These are phyloP conservation scores for Epichloe uncinata DNA, from an alignment of 2,329 filamentous ascomycete genomes.

Conservation along the genomic window DNA sequence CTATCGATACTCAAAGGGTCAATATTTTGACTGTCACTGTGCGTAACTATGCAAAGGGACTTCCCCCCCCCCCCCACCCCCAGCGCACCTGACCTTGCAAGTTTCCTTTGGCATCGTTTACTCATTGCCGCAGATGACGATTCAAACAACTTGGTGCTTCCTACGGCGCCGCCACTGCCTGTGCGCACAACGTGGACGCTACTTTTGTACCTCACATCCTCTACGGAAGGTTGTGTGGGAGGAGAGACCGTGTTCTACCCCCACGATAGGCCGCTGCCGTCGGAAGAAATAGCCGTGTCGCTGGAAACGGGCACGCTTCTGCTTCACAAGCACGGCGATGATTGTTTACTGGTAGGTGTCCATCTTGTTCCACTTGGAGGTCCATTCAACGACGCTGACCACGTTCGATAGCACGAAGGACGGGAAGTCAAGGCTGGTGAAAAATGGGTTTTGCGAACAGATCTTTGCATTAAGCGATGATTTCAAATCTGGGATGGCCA, in stretches of 20 bases:
- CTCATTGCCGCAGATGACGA: slow-evolving; percentile 60
- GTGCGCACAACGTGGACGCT: slow-evolving; percentile 74
- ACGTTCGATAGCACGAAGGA: slow-evolving; percentile 54
- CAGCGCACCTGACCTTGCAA: neutral
- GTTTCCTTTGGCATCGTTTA: neutral
- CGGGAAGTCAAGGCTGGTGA: slow-evolving; percentile 65
- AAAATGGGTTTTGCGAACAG: slow-evolving; percentile 84
- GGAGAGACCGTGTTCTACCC: slow-evolving; percentile 91
- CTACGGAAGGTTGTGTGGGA: slow-evolving; percentile 60
- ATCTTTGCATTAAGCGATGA: slow-evolving; percentile 54
- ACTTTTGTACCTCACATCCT: slow-evolving; percentile 71
- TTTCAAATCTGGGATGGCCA: no score
- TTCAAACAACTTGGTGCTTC: slow-evolving; percentile 56
- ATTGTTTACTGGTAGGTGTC: slow-evolving; percentile 58
- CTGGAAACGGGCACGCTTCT: slow-evolving; percentile 77
- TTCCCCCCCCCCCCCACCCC: no score
- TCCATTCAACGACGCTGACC: neutral
- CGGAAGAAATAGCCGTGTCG: slow-evolving; percentile 56
- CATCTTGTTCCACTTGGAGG: neutral
- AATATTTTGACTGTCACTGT: slow-evolving; percentile 93
- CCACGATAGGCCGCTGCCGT: slow-evolving; percentile 40
- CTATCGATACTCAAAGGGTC: slow-evolving; percentile 73
- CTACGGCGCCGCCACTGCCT: slow-evolving; percentile 15
- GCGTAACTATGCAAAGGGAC: slow-evolving; percentile 19
- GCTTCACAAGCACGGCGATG: slow-evolving; percentile 76